Base-by-base conservation (phyloP, 2,329 filamentous ascomycete genomes). In the Phyllosticta paracitricarpa region DNA sequence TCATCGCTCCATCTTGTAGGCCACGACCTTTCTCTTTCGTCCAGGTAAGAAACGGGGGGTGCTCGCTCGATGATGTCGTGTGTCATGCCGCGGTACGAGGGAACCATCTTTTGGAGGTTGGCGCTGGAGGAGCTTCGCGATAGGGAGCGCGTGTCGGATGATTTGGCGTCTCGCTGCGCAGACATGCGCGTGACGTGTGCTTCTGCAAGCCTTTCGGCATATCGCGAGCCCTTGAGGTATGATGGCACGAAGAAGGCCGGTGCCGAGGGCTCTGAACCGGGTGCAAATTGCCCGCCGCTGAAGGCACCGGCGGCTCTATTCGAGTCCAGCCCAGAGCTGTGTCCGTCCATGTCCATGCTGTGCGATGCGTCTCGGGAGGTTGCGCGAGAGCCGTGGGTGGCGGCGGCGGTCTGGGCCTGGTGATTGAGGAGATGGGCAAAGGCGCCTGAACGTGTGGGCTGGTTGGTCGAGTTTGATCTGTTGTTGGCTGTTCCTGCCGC, bases 11-110 rank as follows among this genome's bases (percentile, higher is more conserved):
- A 97, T 68, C 82, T 83, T 3, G 87, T 86, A 19, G 94, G 94
- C 65, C 97, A 79, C n/a, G 35, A 28, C 40, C 54, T 62, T 3
- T 59, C 61, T 35, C 55, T 59, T 10, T 62, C 61, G 2, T 62
- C 61, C 24, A n/a, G 22, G 57, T 62, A 48, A 54, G 57, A 26
- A 6, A 48, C 54, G 24, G 61, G 61, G 0, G 87, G 83, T 30
- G 84, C 78, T 65, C 89, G 86, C 76, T 97, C 93, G 67, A 95
- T 86, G 63, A 96, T 81, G 69, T 95, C 91, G 73, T 90, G 90
- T 17, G 89, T 85, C 76, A 95, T 84, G 22, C 90, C 91, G 59
- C 89, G 82, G 74, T 95, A 87, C 30, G 82, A 82, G 3, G 87
- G 79, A 22, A 82, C 76, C 68, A 85, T 82, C 71, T 84, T 85